phyloP scores from a whole-genome alignment of 1,139 yeast genomes.

The Chernovozyma aurita region DNA sequence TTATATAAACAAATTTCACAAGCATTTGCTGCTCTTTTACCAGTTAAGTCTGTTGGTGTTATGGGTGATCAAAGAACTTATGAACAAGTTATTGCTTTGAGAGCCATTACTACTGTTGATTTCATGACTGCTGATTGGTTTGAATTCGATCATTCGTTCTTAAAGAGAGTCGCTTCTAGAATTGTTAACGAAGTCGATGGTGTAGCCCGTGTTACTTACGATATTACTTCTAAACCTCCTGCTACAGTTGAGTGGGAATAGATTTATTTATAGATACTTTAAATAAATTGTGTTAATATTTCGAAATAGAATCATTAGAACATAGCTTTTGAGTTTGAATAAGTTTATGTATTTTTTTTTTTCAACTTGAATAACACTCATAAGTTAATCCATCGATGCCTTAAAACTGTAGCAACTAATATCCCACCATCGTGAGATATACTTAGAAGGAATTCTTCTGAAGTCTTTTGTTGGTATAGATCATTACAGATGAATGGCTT shows the following conservation, averaged over 20 bases:
- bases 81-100: constrained; percentile 97
- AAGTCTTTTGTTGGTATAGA: constrained; percentile 17
- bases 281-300: no score
- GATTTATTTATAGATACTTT: constrained; percentile 7
- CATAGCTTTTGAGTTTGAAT: no score
- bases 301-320: not conserved
- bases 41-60: constrained; percentile 98
- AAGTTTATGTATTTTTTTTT: no score
- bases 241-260: constrained; percentile 99
- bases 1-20: constrained; percentile 90
- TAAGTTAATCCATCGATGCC: constrained; percentile 27
- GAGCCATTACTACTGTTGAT: constrained; percentile 96
- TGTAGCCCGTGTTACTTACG: constrained; percentile 98
- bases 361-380: not conserved
- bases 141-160: constrained; percentile 86
- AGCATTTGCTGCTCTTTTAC: constrained; percentile 95
- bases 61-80: constrained; percentile 99
- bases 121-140: constrained; percentile 99
- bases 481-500: constrained; percentile 37
- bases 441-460: constrained; percentile 51
- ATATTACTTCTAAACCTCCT: constrained; percentile 97
- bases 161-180: constrained; percentile 90
- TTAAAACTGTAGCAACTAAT: constrained; percentile 46
- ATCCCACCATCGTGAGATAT: constrained; percentile 65
- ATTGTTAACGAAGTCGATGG: constrained; percentile 98